A percentile compares a stretch with the other conserved stretches of the same genome.
phyloP scores from a whole-genome alignment of 805 yeast species.

The Candida namnaoensis region DNA sequence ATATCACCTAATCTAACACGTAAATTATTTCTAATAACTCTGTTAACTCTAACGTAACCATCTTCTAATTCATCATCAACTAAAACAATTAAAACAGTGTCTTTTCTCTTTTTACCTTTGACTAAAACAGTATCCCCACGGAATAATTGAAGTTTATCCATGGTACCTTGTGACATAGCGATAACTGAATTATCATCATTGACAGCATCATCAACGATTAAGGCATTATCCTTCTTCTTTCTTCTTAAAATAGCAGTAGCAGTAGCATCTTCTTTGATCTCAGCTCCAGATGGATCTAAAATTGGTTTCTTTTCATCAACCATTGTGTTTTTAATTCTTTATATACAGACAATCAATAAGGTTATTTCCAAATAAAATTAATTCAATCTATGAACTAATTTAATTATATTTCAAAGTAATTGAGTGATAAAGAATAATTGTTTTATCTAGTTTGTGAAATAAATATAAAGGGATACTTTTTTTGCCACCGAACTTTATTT shows the following conservation, averaged over 20 bases:
- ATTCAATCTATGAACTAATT: too few species aligned
- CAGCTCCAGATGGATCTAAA: conserved; percentile 63
- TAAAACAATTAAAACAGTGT: conserved; percentile 90
- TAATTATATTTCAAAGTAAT: too few species aligned
- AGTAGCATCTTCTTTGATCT: conserved; percentile 54
- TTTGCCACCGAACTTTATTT: too few species aligned
- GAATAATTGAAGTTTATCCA: conserved; percentile 91
- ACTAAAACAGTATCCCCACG: conserved; percentile 97
- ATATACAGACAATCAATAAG: too few species aligned
- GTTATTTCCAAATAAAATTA: too few species aligned
- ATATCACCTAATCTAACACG: conserved; percentile 92
- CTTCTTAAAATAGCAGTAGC: conserved; percentile 97
- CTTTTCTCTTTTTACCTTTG: conserved; percentile 97
- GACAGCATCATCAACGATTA: conserved; percentile 93
- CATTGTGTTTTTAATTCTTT: conserved; percentile 9
- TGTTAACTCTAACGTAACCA: conserved; percentile 88
- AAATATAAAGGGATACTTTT: too few species aligned
- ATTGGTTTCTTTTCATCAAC: conserved; percentile 33
- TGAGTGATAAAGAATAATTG: too few species aligned
- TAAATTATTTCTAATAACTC: conserved; percentile 93
- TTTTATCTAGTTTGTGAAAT: too few species aligned
- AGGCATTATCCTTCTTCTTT: conserved; percentile 95
- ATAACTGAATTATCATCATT: conserved; percentile 96
- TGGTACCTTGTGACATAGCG: conserved; percentile 88
- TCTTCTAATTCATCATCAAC: conserved; percentile 96